Conservation (phyloP, 371 early-diverging fungal genomes). For the Nematocida ausubeli region DNA sequence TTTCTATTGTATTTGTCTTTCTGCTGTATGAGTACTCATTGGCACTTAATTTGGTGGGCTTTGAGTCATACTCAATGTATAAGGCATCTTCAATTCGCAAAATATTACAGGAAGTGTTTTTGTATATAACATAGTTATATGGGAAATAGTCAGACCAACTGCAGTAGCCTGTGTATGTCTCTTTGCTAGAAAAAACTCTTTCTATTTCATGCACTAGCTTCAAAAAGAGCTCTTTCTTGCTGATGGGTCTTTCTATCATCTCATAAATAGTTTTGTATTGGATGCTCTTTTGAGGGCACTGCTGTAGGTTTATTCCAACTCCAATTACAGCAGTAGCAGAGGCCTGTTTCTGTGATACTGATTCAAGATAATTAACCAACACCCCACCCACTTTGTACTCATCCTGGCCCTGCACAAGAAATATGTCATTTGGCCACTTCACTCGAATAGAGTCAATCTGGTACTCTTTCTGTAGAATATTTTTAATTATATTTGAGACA, state of each 20-base stretch:
- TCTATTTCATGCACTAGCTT: constrained; percentile 4
- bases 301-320: constrained; percentile 27
- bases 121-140: constrained; percentile 11
- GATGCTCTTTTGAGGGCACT: neutral
- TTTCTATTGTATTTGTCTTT: neutral
- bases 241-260: neutral
- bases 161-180: neutral
- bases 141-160: neutral
- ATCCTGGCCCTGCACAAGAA: neutral
- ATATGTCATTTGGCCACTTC: constrained; percentile 54
- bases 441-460: neutral
- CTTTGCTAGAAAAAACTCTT: neutral
- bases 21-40: constrained; percentile 23
- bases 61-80: neutral
- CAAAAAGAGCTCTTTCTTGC: constrained; percentile 8
- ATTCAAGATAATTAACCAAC: constrained; percentile 6
- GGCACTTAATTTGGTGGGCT: neutral
- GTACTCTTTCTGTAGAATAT: neutral
- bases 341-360: neutral
- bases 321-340: constrained; percentile 12
- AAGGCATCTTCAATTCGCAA: constrained; percentile 13
- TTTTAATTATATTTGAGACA: constrained; percentile 1
- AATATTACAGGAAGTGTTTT: neutral
- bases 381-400: constrained; percentile 30
- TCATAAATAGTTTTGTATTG: constrained; percentile 8